Conservation (phyloP, 2,329 filamentous ascomycete genomes). For the Colletotrichum trifolii region DNA sequence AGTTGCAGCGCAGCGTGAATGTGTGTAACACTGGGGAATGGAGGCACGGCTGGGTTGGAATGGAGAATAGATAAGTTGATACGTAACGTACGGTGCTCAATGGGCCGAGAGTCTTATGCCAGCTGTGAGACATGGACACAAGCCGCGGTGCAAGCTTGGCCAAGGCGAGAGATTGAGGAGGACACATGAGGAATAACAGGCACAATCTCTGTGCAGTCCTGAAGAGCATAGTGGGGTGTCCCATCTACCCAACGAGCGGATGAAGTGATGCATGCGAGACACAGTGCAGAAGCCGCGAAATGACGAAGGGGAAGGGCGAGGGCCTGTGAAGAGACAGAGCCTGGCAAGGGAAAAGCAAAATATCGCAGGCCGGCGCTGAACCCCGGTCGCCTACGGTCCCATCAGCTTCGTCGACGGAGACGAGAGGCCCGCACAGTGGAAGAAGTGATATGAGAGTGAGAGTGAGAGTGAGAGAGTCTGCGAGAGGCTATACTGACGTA, state of each 20-base stretch:
- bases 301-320: conserved; percentile 13
- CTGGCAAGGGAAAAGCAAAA: conserved; percentile 21
- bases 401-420: conserved; percentile 1
- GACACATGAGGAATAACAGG: too few relatives aligned
- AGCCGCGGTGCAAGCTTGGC: conserved; percentile 18
- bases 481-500: conserved; percentile 21
- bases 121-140: conserved; percentile 34
- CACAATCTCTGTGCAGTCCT: conserved; percentile 14
- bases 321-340: conserved; percentile 10
- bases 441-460: background rate
- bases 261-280: conserved; percentile 24
- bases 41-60: conserved; percentile 28
- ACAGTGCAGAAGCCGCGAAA: conserved; percentile 27
- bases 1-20: conserved; percentile 13
- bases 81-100: conserved; percentile 26
- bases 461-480: background rate
- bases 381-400: conserved; percentile 18
- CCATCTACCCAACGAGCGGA: conserved; percentile 12
- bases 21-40: conserved; percentile 35
- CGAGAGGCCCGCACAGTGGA: conserved; percentile 11
- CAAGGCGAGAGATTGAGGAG: background rate
- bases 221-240: too few relatives aligned
- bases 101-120: conserved; percentile 24
- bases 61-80: conserved; percentile 32
- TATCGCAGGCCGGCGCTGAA: conserved; percentile 7